Percentiles rank a stretch among this genome's conserved stretches.
phyloP scores from a whole-genome alignment of 2,329 filamentous ascomycete genomes.

The Plenodomus tracheiphilus region DNA sequence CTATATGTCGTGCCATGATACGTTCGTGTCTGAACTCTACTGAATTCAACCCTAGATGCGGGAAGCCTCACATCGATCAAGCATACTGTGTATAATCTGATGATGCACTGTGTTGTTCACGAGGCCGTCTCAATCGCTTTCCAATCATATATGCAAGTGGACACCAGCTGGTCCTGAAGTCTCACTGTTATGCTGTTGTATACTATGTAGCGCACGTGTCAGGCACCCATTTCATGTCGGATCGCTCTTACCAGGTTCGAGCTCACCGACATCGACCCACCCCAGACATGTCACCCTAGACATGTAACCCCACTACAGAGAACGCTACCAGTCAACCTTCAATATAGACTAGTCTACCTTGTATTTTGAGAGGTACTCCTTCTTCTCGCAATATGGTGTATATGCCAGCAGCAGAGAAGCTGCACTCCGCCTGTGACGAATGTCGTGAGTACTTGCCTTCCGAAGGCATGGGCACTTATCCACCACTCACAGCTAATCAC shows the following conservation, averaged over 20 bases:
- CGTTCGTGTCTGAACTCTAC: no score
- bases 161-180: neutral
- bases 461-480: neutral
- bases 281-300: no score
- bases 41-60: no score
- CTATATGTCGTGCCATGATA: no score
- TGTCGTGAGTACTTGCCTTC: slow-evolving; percentile 34
- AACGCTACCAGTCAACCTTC: no score
- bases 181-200: neutral
- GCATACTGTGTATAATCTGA: no score
- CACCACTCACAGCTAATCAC: slow-evolving; percentile 3
- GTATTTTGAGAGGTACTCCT: neutral
- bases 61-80: no score
- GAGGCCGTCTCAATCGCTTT: no score
- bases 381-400: slow-evolving; percentile 14
- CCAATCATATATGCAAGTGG: neutral
- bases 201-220: neutral
- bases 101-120: no score
- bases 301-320: no score
- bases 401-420: slow-evolving; percentile 23
- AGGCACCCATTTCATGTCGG: neutral
- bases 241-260: neutral
- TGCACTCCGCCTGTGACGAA: slow-evolving; percentile 43
- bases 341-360: no score
- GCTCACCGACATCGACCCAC: neutral